These are phyloP conservation scores for Trichoderma cornu-damae DNA, from an alignment of 2,329 filamentous ascomycete species.

Conservation along the genomic window DNA sequence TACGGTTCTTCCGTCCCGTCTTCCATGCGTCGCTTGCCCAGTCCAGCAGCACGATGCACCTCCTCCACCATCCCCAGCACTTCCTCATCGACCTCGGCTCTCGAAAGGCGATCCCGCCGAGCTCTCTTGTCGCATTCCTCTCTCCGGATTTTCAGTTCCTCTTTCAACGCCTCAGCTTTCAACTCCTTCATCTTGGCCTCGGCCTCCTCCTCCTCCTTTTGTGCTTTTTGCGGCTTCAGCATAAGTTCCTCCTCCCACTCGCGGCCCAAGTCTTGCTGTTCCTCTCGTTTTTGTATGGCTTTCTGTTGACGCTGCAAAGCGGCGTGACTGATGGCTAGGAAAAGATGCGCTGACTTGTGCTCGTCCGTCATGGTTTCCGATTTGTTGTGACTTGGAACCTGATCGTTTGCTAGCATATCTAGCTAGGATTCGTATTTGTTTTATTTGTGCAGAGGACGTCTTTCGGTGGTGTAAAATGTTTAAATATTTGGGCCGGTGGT, in stretches of 20 bases:
- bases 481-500: no score
- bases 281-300: background rate
- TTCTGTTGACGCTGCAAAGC: background rate
- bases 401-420: background rate
- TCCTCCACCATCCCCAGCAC: background rate
- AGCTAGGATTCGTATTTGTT: background rate
- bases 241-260: background rate
- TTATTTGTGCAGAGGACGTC: background rate
- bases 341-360: background rate
- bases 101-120: background rate
- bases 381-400: background rate
- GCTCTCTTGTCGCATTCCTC: background rate
- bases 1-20: slow-evolving; percentile 4
- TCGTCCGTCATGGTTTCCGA: background rate
- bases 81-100: slow-evolving; percentile 3
- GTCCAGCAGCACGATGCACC: background rate
- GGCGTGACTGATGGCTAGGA: background rate
- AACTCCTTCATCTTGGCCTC: background rate
- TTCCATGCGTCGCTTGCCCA: background rate
- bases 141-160: background rate
- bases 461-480: background rate
- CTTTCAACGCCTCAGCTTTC: background rate
- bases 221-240: background rate
- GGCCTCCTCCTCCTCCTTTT: background rate
- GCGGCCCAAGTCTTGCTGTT: background rate